phyloP scores from a whole-genome alignment of 139 green algal genomes.

The Trebouxia sp. region DNA sequence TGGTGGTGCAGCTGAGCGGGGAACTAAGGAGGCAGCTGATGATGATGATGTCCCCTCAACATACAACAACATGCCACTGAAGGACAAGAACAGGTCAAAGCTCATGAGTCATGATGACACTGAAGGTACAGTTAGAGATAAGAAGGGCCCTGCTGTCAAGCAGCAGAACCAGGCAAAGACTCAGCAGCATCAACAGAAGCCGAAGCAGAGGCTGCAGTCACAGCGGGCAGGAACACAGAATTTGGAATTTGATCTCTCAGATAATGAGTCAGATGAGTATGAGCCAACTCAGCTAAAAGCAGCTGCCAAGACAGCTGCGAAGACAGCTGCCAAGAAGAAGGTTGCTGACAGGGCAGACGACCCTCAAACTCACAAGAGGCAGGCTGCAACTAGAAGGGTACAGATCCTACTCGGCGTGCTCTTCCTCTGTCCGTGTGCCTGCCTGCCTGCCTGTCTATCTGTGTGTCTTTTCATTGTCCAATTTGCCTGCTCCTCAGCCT shows the following conservation, averaged over 20 bases:
- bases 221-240: no score
- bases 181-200: not conserved
- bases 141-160: not conserved
- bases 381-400: no score
- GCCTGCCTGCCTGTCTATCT: no score
- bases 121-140: not conserved
- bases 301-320: constrained; percentile 16
- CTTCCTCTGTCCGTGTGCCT: no score
- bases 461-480: no score
- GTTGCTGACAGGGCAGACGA: not conserved
- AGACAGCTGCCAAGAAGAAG: no score
- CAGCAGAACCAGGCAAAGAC: not conserved
- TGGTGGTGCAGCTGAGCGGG: no score
- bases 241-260: constrained; percentile 7
- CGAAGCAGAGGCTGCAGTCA: not conserved
- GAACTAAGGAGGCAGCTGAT: not conserved
- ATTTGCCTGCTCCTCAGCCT: no score
- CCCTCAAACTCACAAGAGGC: no score
- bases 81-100: not conserved
- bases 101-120: not conserved
- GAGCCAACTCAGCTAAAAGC: constrained; percentile 7
- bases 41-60: constrained; percentile 7
- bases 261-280: constrained; percentile 17
- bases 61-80: constrained; percentile 20
- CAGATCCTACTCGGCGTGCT: no score